Conservation (phyloP, 768 basidiomycete species). For the Trametes punicea region DNA sequence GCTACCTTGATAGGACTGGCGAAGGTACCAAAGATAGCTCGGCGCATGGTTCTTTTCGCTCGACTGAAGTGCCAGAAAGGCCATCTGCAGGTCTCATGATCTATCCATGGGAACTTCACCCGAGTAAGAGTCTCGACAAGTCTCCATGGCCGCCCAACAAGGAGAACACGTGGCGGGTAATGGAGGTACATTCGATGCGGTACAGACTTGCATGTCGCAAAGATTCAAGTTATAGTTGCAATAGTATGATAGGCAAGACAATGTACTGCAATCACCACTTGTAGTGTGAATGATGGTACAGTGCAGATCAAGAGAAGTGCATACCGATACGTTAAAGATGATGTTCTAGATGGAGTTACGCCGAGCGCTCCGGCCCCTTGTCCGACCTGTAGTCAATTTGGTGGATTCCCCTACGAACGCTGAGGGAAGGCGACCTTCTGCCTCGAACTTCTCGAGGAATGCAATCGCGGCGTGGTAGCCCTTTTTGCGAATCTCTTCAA, state of each 20-base stretch:
- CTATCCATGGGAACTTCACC: background rate
- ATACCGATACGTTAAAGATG: background rate
- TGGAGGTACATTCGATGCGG: background rate
- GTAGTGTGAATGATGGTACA: background rate
- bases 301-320: too few species aligned
- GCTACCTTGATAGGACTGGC: too few species aligned
- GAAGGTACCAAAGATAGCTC: background rate
- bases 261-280: background rate
- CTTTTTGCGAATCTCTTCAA: constrained; percentile 81
- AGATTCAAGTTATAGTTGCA: background rate
- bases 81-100: background rate
- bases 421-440: constrained; percentile 81
- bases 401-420: constrained; percentile 60
- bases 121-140: background rate
- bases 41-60: background rate
- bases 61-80: background rate
- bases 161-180: too few species aligned
- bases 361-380: constrained; percentile 73
- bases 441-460: constrained; percentile 73
- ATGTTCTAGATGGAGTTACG: constrained; percentile 59
- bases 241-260: background rate
- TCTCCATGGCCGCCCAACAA: too few species aligned
- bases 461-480: constrained; percentile 74
- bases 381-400: constrained; percentile 44
- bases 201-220: background rate